Percentiles rank a stretch among this genome's conserved stretches.
Conservation (phyloP, 495 filamentous ascomycete genomes). For the Aspergillus coremiiformis region DNA sequence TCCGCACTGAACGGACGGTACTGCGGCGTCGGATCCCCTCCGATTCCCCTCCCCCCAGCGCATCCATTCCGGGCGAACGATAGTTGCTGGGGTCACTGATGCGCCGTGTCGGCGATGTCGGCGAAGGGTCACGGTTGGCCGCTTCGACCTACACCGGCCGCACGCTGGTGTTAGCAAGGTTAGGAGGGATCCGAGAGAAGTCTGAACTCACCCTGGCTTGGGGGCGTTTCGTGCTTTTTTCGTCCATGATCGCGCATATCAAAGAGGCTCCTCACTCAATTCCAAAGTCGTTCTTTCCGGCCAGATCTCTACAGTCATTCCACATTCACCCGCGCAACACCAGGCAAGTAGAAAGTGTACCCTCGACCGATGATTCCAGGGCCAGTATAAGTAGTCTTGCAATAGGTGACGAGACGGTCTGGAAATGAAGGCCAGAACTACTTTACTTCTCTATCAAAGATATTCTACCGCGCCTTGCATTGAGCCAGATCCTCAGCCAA, state of each 20-base stretch:
- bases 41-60: not conserved
- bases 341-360: too few relatives aligned
- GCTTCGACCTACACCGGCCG: not conserved
- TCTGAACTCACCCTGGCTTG: slow-evolving; percentile 3
- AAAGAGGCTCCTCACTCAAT: too few relatives aligned
- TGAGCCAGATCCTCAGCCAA: too few relatives aligned
- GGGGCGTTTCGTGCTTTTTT: not conserved
- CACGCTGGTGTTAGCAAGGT: not conserved
- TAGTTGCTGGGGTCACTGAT: not conserved
- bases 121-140: not conserved
- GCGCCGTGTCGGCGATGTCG: slow-evolving; percentile 1
- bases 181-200: not conserved
- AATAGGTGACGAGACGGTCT: too few relatives aligned
- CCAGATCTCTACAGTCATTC: too few relatives aligned
- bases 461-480: too few relatives aligned
- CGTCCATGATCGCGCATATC: not conserved
- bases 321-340: too few relatives aligned
- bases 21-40: slow-evolving; percentile 18
- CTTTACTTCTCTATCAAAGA: too few relatives aligned
- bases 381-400: too few relatives aligned
- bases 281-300: too few relatives aligned
- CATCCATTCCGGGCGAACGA: slow-evolving; percentile 10
- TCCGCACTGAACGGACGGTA: not conserved
- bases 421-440: too few relatives aligned
- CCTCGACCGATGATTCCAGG: too few relatives aligned